Evolutionary conservation across 371 early-diverging fungal species (phyloP).

Genomic region (Mycotypha africana): DNA sequence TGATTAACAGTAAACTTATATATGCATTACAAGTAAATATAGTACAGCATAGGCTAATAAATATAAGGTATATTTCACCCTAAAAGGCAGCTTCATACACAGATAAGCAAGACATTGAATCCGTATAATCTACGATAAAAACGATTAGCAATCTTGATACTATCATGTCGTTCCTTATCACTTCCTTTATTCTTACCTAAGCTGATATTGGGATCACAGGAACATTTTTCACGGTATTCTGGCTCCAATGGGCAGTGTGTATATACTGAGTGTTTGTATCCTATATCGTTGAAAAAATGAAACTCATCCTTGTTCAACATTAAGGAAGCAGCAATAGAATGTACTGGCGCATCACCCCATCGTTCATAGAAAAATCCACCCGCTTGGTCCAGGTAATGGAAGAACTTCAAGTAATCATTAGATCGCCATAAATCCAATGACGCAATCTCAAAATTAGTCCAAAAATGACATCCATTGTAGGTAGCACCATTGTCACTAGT

Average conservation of each 20-base stretch:
- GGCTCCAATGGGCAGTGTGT: conserved; percentile 65
- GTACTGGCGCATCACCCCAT: conserved; percentile 98
- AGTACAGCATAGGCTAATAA: too few species aligned
- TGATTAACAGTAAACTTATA: too few species aligned
- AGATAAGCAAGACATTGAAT: conserved; percentile 14
- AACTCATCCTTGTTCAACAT: conserved; percentile 75
- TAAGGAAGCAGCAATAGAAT: conserved; percentile 85
- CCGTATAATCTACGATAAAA: conserved; percentile 5
- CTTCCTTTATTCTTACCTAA: too few species aligned
- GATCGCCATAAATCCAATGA: conserved; percentile 78
- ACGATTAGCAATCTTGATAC: too few species aligned
- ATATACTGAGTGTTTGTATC: conserved; percentile 66
- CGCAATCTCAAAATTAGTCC: conserved; percentile 76
- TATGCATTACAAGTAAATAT: too few species aligned
- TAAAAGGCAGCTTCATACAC: conserved; percentile 7
- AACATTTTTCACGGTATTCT: conserved; percentile 48
- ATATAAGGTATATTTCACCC: too few species aligned
- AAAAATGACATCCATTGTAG: conserved; percentile 72
- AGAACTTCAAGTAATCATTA: conserved; percentile 67
- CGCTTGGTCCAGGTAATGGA: conserved; percentile 74
- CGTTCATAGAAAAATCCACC: conserved; percentile 94
- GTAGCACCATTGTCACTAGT: conserved; percentile 27
- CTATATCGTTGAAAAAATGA: conserved; percentile 85
- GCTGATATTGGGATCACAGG: conserved; percentile 46
- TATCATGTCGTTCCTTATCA: background rate